Conservation (phyloP, 495 filamentous ascomycete species). For the Trichoderma erinaceum region DNA sequence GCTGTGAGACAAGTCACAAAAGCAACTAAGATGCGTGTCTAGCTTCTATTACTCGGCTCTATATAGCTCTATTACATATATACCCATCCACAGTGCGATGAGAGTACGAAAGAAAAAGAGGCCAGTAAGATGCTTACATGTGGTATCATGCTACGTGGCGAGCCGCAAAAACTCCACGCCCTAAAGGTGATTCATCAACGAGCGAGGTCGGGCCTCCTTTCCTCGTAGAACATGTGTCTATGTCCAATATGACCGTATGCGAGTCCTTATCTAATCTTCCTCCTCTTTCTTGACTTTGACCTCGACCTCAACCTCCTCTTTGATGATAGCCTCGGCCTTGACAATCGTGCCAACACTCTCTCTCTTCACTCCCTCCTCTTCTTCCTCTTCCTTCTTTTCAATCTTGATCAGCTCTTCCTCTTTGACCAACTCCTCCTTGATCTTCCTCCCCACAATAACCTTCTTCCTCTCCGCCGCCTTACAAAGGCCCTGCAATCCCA, state of each 20-base stretch:
- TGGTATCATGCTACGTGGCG: constrained; percentile 3
- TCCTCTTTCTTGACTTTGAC: constrained; percentile 18
- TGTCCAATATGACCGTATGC: background rate
- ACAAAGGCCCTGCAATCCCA: constrained; percentile 70
- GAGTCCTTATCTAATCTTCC: background rate
- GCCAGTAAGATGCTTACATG: constrained; percentile 7
- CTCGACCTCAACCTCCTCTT: constrained; percentile 16
- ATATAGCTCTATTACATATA: background rate
- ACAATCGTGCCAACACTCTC: constrained; percentile 26
- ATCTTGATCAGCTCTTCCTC: constrained; percentile 20
- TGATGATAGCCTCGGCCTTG: constrained; percentile 25
- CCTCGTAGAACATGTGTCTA: background rate
- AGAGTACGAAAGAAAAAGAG: background rate
- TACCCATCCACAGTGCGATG: background rate
- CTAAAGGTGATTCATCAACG: background rate
- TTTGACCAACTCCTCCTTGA: constrained; percentile 25
- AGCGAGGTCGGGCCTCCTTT: background rate
- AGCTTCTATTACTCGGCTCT: background rate
- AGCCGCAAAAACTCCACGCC: background rate
- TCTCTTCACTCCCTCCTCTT: constrained; percentile 24
- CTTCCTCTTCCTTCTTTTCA: constrained; percentile 24
- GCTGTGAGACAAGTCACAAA: background rate
- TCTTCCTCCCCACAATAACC: constrained; percentile 42
- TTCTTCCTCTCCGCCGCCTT: constrained; percentile 58
- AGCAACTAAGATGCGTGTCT: background rate